Conservation (phyloP, 2,329 filamentous ascomycete genomes). For the Byssoonygena ceratinophila region DNA sequence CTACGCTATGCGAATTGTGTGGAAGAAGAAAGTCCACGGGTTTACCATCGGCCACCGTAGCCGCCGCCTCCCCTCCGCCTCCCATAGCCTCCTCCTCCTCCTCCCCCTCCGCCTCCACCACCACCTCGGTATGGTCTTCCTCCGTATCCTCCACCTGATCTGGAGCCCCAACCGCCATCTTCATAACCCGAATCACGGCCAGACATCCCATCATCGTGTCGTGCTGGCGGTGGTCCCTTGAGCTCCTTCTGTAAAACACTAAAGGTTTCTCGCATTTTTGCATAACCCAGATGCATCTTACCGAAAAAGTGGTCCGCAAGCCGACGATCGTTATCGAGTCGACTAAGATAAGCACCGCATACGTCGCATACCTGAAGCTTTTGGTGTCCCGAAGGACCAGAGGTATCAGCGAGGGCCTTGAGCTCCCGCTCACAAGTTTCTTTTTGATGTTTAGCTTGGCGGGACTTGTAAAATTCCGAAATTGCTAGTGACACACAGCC, state of each 20-base stretch:
- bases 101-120: slow-evolving; percentile 32
- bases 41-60: slow-evolving; percentile 33
- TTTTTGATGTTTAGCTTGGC: slow-evolving; percentile 69
- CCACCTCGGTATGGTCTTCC: slow-evolving; percentile 35
- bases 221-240: slow-evolving; percentile 55
- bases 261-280: slow-evolving; percentile 91
- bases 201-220: slow-evolving; percentile 41
- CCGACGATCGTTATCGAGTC: slow-evolving; percentile 86
- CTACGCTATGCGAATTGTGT: slow-evolving; percentile 33
- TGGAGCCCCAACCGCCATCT: slow-evolving; percentile 41
- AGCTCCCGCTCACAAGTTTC: slow-evolving; percentile 76
- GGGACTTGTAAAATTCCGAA: slow-evolving; percentile 78
- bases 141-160: slow-evolving; percentile 40
- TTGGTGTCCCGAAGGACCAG: slow-evolving; percentile 86
- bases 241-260: slow-evolving; percentile 80
- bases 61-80: slow-evolving; percentile 31
- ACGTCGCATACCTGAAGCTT: slow-evolving; percentile 98
- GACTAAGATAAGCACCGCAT: slow-evolving; percentile 84
- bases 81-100: slow-evolving; percentile 35
- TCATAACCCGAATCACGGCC: slow-evolving; percentile 43
- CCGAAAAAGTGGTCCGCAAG: slow-evolving; percentile 97
- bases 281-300: slow-evolving; percentile 98
- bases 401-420: slow-evolving; percentile 81
- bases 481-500: slow-evolving; percentile 71
- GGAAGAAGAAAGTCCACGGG: slow-evolving; percentile 11